Evolutionary conservation across 768 basidiomycete species (phyloP), one percentile per base, ranked within the genome.

Genomic region (Kwoniella europaea): DNA sequence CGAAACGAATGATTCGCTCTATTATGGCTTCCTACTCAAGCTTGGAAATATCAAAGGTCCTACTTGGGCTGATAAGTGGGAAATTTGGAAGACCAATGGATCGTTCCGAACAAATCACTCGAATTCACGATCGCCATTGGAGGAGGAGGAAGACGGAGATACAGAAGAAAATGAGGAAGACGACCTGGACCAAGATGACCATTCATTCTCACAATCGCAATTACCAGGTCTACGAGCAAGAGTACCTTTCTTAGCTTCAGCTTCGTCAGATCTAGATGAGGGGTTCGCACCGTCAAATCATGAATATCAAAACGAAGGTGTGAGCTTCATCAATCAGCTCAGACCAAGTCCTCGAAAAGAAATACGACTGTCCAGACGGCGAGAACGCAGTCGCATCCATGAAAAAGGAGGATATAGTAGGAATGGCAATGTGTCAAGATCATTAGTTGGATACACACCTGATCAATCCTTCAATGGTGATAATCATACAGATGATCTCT

Each of bases 1-100:
- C 3, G 71, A 69, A 4, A 70, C 76, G 12, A 56, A 58, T 50
- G 80, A 81, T 67, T 73, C 80, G 24, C 72, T 69, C 10, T 81
- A 81, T 65, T 81, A 79, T 66, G 73, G 76, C 27, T 79, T 81
- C 62, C 72, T 81, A 2, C 72, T 81, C 20, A 81, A 79, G 63
- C 65, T 81, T 9, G 78, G 78, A 6, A 73, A 76, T 6, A 75
- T 81, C n/a, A 71, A 75, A 52, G 80, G 76, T 5, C 57, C 72
- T 27, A 79, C 76, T 54, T 81, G 80, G 80, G 80, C 76, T 10
- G 78, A 79, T 55, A 73, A 72, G 71, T 81, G 80, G 80, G 75
- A 77, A 29, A 55, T 78, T 15, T 81, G 77, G 79, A 70, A 73
- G 44, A 69, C 74, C 10, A 68, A 13, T 7, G 44, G 53, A 27